Evolutionary conservation across 2,329 filamentous ascomycete species (phyloP), one percentile per base, ranked within the genome.

Genomic region (Davidsoniella australis): DNA sequence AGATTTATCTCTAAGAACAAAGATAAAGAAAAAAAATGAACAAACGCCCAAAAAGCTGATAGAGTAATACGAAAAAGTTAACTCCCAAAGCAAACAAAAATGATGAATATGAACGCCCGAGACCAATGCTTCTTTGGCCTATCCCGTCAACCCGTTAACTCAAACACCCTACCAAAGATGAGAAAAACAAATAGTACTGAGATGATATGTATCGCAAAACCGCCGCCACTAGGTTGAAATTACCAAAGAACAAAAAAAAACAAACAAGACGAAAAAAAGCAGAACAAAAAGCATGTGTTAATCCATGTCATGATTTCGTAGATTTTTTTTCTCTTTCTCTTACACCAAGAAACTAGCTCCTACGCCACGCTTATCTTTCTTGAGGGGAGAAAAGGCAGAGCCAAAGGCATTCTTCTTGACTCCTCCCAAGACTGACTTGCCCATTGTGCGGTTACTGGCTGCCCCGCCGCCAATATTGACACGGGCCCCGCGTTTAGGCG

Each of bases 381-480:
- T 87, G 52, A 87, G 64, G 6, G 82, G 82, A 16, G 82, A 86
- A 60, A 87, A 86, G 3, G 68, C 58, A 16, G 64, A 65, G 10
- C 68, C 67, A 10, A 69, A 68, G 54, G 61, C n/a, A 60, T 60
- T 29, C 63, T 62, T 38, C 58, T 64, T 42, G 71, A 61, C 1
- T 62, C 63, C 23, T 63, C 41, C 50, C 29, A 50, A 45, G 4
- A 46, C 53, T 12, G 48, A 48, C 33, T 51, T 51, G 39, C 43
- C 24, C 41, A 37, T 42, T n/a, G 38, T 40, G 14, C 40, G 20
- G 26, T 45, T 39, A 17, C 29, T 42, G 37, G 42, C 47, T 52
- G 38, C 42, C 47, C 29, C 37, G 20, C 18, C 45, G 36, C 24
- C 24, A 7, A 46, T 18, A 39, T 58, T 60, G 10, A 55, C 53